A percentile compares a stretch with the other conserved stretches of the same genome.
Evolutionary conservation across 164 flowering plant species (phyloP).

Genomic region (Malania oleifera): DNA sequence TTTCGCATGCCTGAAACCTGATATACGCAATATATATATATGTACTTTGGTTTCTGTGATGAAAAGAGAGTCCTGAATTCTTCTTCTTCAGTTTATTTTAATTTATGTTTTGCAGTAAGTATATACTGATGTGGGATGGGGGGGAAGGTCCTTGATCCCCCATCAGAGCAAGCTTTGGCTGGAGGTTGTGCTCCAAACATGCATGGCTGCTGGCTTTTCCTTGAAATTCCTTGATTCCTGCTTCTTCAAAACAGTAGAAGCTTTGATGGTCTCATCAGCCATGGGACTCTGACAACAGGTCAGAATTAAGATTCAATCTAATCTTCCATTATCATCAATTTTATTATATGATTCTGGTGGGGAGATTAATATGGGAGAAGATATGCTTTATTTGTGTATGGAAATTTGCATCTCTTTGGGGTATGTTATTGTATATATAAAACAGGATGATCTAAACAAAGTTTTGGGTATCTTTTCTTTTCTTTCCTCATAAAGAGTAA

Average conservation of each 20-base stretch:
- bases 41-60: constrained; percentile 37
- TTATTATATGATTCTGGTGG: too few relatives aligned
- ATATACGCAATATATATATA: constrained; percentile 5
- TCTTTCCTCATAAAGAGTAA: too few relatives aligned
- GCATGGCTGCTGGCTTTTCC: constrained; percentile 3
- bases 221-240: constrained; percentile 5
- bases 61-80: constrained; percentile 28
- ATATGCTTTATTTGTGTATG: too few relatives aligned
- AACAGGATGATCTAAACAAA: too few relatives aligned
- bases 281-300: too few relatives aligned
- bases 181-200: constrained; percentile 1
- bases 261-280: too few relatives aligned
- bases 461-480: too few relatives aligned
- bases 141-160: constrained; percentile 18
- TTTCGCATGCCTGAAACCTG: constrained; percentile 44
- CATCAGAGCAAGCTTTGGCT: constrained; percentile 6
- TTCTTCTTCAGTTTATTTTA: not conserved
- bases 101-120: constrained; percentile 24
- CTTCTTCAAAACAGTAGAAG: constrained; percentile 5
- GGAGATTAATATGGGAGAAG: too few relatives aligned
- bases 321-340: too few relatives aligned
- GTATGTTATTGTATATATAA: too few relatives aligned
- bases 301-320: too few relatives aligned
- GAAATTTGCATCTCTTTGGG: too few relatives aligned
- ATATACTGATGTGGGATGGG: constrained; percentile 33